Base-by-base conservation (phyloP, 2,329 filamentous ascomycete genomes). In the Grosmannia penicillata region DNA sequence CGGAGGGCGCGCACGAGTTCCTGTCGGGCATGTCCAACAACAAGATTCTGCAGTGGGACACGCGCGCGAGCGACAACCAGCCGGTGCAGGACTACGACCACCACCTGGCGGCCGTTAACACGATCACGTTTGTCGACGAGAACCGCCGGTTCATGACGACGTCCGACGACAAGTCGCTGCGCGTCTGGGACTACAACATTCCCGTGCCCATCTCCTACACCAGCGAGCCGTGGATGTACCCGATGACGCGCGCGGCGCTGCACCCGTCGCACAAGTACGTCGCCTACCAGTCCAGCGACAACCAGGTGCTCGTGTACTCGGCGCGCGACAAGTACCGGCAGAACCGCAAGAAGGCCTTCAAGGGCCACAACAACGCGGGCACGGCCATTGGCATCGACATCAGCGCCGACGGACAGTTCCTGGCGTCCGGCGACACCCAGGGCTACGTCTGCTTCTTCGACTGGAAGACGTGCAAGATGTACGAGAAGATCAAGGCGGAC, bases 381-480 rank as follows among this genome's bases (percentile, higher is more conserved):
- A 87, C 93, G 52, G 87, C 82, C 3, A 85, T 96, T 45, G 91
- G 94, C 51, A 70, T 98, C 36, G 78, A 81, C 37, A 81, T 93
- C 53, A 85, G 78, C 51, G 84, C 87, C 1, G 91, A 96, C 55
- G 91, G 91, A 0, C 85, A 93, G 54, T 93, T 95, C 56, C 66
- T 98, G 39, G 80, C 77, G 17, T 82, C 75, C 15, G 91, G 91
- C 44, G 91, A 98, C 57, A 83, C 76, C 37, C 85, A 75, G 14
- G 91, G 93, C 26, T 95, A 75, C 52, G 76, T 94, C 34, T 93
- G 83, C 60, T 95, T 96, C 62, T 98, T 87, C 85, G 91, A 96
- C 60, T 98, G 87, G 84, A 98, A 98, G 72, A 95, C 86, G 28
- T 93, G 89, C 58, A 96, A 95, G 63, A 89, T 98, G 86, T 94